Conservation (phyloP, 2,329 filamentous ascomycete species). For the Parafenestella ontariensis region DNA sequence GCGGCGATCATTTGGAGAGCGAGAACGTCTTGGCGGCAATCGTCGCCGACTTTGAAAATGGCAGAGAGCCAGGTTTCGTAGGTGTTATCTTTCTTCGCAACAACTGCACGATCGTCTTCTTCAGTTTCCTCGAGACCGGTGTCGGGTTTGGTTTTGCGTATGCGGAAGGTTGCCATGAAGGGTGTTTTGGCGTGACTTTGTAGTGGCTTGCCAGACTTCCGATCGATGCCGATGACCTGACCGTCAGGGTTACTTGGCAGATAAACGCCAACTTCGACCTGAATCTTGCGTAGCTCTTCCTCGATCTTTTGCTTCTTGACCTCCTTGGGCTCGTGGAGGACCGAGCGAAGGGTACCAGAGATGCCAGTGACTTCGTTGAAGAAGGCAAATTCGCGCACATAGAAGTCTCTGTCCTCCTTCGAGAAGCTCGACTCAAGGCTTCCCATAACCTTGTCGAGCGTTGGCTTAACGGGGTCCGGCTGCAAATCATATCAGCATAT, state of each 20-base stretch:
- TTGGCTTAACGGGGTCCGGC: constrained; percentile 92
- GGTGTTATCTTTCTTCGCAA: constrained; percentile 59
- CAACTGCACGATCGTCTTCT: constrained; percentile 41
- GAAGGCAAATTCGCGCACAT: constrained; percentile 95
- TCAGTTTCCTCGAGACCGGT: constrained; percentile 35
- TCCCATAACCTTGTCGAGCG: constrained; percentile 86
- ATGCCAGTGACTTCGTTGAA: constrained; percentile 96
- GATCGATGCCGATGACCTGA: constrained; percentile 95
- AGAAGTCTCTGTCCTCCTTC: constrained; percentile 79
- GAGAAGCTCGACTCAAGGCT: constrained; percentile 86
- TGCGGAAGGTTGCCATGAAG: constrained; percentile 98
- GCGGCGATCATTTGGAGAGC: constrained; percentile 97
- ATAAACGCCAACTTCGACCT: constrained; percentile 96
- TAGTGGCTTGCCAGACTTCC: constrained; percentile 95
- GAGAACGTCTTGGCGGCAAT: constrained; percentile 95
- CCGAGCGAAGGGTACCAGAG: constrained; percentile 92
- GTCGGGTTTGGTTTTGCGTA: constrained; percentile 75
- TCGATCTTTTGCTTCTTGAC: constrained; percentile 99
- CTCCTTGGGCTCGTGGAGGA: constrained; percentile 88
- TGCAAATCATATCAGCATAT: constrained; percentile 39
- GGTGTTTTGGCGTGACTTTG: constrained; percentile 98
- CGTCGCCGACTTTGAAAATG: constrained; percentile 99
- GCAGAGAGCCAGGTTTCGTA: constrained; percentile 99
- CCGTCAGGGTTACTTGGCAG: constrained; percentile 96
- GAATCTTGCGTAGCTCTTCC: constrained; percentile 95